Percentiles rank a stretch among this genome's conserved stretches.
phyloP scores from a whole-genome alignment of 352 stramenopile genomes.

The Pythium chondricola region DNA sequence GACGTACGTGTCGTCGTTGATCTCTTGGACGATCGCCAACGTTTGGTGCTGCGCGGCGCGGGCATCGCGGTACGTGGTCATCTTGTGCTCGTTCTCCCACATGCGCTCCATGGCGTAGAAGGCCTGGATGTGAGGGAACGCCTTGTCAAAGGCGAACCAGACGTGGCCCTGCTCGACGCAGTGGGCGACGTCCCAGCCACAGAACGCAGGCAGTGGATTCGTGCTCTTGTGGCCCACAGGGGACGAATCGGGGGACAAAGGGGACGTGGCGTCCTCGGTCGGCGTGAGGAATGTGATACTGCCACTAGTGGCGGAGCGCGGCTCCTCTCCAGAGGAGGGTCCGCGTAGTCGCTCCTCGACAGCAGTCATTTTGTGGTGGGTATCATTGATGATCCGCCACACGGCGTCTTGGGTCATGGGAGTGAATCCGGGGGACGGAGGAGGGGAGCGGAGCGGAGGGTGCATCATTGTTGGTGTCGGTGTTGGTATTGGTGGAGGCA shows the following conservation, averaged over 20 bases:
- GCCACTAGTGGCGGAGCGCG: neutral
- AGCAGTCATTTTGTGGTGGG: conserved; percentile 5
- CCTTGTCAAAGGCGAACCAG: conserved; percentile 17
- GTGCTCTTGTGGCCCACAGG: neutral
- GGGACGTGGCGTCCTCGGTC: neutral
- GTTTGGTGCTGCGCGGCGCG: conserved; percentile 1
- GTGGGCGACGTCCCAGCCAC: conserved; percentile 23
- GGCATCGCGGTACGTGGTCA: conserved; percentile 16
- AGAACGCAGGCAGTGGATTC: conserved; percentile 19
- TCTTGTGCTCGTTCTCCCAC: conserved; percentile 18
- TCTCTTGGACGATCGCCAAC: conserved; percentile 11
- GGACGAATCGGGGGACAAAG: neutral
- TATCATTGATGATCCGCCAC: conserved; percentile 18
- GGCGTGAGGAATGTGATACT: neutral
- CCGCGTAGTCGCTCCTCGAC: conserved; percentile 15
- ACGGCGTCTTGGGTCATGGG: conserved; percentile 14
- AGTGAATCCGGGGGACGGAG: neutral
- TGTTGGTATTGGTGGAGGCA: no score
- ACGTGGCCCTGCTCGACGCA: conserved; percentile 6
- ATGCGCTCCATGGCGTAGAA: conserved; percentile 18
- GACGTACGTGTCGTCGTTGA: conserved; percentile 21
- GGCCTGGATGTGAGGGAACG: conserved; percentile 19
- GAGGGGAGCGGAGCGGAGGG: neutral
- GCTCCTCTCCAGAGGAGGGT: neutral
- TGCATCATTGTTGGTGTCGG: no score